phyloP scores from a whole-genome alignment of 2,329 filamentous ascomycete genomes.

The Neopestalotiopsis clavispora region DNA sequence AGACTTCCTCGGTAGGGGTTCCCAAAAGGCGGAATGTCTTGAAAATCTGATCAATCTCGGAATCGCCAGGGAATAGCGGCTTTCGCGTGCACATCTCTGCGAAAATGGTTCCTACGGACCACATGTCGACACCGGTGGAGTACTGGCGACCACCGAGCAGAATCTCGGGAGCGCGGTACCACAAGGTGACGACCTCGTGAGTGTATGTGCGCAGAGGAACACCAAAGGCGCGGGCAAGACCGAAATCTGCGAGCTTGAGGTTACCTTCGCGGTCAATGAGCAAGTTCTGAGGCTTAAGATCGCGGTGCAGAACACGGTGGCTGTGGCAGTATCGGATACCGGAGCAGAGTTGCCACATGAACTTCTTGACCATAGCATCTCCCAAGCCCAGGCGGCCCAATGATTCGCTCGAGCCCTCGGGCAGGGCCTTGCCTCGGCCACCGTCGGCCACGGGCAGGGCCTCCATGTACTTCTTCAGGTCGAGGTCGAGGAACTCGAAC shows the following conservation, averaged over 20 bases:
- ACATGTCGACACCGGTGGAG: slow-evolving; percentile 94
- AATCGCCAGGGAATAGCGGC: slow-evolving; percentile 90
- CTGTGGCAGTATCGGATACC: slow-evolving; percentile 89
- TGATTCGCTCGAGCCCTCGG: slow-evolving; percentile 72
- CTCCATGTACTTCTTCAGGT: slow-evolving; percentile 97
- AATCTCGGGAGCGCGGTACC: slow-evolving; percentile 92
- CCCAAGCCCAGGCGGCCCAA: slow-evolving; percentile 74
- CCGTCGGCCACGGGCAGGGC: slow-evolving; percentile 83
- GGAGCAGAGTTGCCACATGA: slow-evolving; percentile 86
- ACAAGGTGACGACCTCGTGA: slow-evolving; percentile 92
- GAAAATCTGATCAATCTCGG: slow-evolving; percentile 93
- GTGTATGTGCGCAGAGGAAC: slow-evolving; percentile 91
- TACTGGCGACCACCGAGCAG: slow-evolving; percentile 89
- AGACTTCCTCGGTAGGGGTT: slow-evolving; percentile 80
- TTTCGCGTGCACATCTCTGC: slow-evolving; percentile 96
- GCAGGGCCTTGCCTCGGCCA: slow-evolving; percentile 82
- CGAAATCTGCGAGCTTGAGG: slow-evolving; percentile 89
- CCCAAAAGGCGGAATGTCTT: slow-evolving; percentile 88
- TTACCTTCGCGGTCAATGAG: slow-evolving; percentile 87
- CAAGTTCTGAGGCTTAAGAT: slow-evolving; percentile 89
- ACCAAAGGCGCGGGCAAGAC: slow-evolving; percentile 86
- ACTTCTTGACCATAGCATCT: slow-evolving; percentile 85
- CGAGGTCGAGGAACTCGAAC: slow-evolving; percentile 88
- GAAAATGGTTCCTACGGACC: slow-evolving; percentile 93
- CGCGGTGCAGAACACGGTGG: slow-evolving; percentile 84